Conservation (phyloP, 2,329 filamentous ascomycete genomes). For the Endothia cerciana region DNA sequence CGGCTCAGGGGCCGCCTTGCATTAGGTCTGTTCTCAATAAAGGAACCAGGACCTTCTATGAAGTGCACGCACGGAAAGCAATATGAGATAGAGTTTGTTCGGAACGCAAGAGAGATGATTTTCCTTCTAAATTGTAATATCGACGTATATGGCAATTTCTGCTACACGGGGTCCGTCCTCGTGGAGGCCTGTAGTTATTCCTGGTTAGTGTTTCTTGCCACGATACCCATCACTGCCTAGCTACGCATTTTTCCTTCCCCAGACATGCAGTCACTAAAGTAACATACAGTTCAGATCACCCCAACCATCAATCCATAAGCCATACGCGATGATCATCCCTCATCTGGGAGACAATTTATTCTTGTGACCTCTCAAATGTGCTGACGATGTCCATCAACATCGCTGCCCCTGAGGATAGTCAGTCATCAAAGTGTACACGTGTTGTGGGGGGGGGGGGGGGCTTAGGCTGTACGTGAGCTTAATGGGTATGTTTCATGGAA, state of each 20-base stretch:
- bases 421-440: neutral
- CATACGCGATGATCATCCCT: neutral
- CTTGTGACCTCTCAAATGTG: neutral
- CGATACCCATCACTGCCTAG: neutral
- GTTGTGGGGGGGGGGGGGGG: neutral
- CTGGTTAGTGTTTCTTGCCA: neutral
- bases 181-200: neutral
- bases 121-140: neutral
- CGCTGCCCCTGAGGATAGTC: neutral
- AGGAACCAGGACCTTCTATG: neutral
- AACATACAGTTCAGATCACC: too few species aligned
- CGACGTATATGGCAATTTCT: neutral
- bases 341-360: neutral
- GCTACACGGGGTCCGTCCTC: neutral
- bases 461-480: neutral
- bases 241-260: neutral
- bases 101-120: neutral
- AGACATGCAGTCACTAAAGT: neutral
- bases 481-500: too few species aligned
- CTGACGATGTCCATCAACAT: neutral
- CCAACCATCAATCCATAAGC: neutral
- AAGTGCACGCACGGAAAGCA: neutral
- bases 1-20: neutral
- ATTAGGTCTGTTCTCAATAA: neutral
- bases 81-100: neutral